Conservation (phyloP, 805 yeast species). For the Candida quercuum region DNA sequence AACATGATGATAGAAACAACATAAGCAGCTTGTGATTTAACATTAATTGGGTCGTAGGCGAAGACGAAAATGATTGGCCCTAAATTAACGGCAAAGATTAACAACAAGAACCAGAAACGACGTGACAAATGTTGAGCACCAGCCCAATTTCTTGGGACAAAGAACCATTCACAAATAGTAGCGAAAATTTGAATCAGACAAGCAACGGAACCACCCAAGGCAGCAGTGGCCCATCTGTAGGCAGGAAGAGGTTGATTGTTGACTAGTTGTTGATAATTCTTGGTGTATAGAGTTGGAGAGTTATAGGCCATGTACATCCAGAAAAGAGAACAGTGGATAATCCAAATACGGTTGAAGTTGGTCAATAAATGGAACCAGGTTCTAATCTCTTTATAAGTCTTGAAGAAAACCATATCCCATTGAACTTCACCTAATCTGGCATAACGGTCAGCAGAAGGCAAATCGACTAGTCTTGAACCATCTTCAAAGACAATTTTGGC, state of each 20-base stretch:
- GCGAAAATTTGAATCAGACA: constrained; percentile 77
- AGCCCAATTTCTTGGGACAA: constrained; percentile 97
- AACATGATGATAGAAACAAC: constrained; percentile 83
- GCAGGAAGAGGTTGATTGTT: constrained; percentile 88
- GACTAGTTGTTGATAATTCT: constrained; percentile 74
- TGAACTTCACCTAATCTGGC: constrained; percentile 84
- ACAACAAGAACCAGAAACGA: constrained; percentile 70
- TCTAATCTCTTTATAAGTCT: constrained; percentile 92
- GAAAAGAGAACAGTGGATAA: constrained; percentile 80
- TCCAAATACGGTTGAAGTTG: constrained; percentile 98
- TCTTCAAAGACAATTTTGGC: constrained; percentile 88
- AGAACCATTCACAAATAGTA: constrained; percentile 88
- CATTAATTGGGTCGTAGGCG: constrained; percentile 66
- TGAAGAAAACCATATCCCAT: constrained; percentile 90
- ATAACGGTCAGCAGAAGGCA: constrained; percentile 87
- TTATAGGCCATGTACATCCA: constrained; percentile 96
- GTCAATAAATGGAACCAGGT: constrained; percentile 96
- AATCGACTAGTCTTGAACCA: constrained; percentile 85
- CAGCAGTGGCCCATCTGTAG: constrained; percentile 88
- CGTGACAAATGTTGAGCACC: constrained; percentile 96
- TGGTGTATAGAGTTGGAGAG: constrained; percentile 87
- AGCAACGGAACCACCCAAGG: constrained; percentile 90
- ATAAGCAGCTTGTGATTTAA: constrained; percentile 65
- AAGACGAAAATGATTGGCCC: constrained; percentile 85
- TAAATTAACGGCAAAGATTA: constrained; percentile 65